A percentile compares a stretch with the other conserved stretches of the same genome.
These are phyloP conservation scores for Hypoxylon intermedium DNA, from an alignment of 495 filamentous ascomycete genomes.

Conservation along the genomic window DNA sequence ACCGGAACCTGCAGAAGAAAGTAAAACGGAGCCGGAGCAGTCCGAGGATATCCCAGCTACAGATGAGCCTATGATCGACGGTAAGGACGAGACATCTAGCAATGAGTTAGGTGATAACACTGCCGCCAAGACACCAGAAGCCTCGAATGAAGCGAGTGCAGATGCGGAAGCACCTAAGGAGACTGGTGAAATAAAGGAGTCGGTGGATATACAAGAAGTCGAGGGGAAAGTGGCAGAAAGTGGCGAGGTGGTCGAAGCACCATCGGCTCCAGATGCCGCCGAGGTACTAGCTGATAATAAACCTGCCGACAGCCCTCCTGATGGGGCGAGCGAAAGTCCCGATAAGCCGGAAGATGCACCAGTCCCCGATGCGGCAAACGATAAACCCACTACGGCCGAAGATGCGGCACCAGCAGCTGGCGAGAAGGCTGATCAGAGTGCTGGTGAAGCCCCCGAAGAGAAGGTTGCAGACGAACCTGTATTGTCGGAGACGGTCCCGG, in stretches of 20 bases:
- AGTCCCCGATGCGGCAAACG: not conserved
- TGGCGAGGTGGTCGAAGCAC: constrained; percentile 9
- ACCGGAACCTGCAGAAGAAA: not conserved
- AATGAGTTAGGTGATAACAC: not conserved
- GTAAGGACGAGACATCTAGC: not conserved
- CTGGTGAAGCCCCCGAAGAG: not conserved
- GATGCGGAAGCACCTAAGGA: not conserved
- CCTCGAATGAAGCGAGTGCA: not conserved
- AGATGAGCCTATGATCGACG: not conserved
- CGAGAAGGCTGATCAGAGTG: not conserved
- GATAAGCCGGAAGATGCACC: not conserved
- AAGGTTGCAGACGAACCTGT: not conserved
- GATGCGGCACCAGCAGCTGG: not conserved
- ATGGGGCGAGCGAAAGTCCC: not conserved
- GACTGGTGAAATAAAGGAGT: not conserved
- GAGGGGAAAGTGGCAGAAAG: constrained; percentile 12
- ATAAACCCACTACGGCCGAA: not conserved
- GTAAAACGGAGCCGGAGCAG: not conserved
- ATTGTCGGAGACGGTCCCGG: not conserved
- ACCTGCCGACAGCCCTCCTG: not conserved
- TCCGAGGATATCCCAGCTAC: not conserved
- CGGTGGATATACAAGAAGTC: not conserved
- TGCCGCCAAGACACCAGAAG: not conserved
- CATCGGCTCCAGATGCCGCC: not conserved
- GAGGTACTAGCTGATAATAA: not conserved